Conservation (phyloP, 768 basidiomycete species). For the Russula ochroleuca region DNA sequence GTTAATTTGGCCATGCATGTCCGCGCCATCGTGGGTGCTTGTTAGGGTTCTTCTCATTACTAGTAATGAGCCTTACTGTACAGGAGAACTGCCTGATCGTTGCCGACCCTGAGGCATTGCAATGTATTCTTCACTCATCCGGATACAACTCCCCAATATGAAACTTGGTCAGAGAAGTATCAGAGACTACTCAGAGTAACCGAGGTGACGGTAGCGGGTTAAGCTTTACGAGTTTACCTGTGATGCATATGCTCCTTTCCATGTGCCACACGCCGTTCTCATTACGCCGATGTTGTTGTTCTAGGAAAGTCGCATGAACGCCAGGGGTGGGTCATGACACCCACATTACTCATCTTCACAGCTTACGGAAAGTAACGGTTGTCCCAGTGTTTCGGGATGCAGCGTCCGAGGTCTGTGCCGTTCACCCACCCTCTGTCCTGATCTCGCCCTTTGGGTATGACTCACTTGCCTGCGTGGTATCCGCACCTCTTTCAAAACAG, state of each 20-base stretch:
- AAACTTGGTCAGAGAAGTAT: conserved; percentile 17
- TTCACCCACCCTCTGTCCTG: background rate
- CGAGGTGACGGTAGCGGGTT: conserved; percentile 28
- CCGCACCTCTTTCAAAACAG: conserved; percentile 30
- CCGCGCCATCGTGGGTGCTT: conserved; percentile 22
- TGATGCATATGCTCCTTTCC: conserved; percentile 18
- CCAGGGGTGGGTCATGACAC: conserved; percentile 30
- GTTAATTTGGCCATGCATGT: conserved; percentile 18
- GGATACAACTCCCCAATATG: conserved; percentile 30
- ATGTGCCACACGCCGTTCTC: background rate
- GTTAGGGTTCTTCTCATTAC: conserved; percentile 16
- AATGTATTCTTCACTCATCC: conserved; percentile 32
- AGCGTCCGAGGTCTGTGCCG: conserved; percentile 26
- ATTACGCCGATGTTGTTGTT: background rate
- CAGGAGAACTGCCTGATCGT: conserved; percentile 7
- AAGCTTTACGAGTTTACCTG: conserved; percentile 7
- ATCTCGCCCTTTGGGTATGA: background rate
- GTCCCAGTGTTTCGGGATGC: conserved; percentile 28
- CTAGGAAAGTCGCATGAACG: conserved; percentile 28
- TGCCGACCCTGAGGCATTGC: conserved; percentile 28
- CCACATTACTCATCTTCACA: conserved; percentile 29
- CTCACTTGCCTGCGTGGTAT: background rate
- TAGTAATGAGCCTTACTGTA: no score
- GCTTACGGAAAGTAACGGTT: conserved; percentile 17
- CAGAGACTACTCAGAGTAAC: no score